These are phyloP conservation scores for Zygoascus flipseniorum DNA, from an alignment of 805 yeast genomes.

Conservation along the genomic window DNA sequence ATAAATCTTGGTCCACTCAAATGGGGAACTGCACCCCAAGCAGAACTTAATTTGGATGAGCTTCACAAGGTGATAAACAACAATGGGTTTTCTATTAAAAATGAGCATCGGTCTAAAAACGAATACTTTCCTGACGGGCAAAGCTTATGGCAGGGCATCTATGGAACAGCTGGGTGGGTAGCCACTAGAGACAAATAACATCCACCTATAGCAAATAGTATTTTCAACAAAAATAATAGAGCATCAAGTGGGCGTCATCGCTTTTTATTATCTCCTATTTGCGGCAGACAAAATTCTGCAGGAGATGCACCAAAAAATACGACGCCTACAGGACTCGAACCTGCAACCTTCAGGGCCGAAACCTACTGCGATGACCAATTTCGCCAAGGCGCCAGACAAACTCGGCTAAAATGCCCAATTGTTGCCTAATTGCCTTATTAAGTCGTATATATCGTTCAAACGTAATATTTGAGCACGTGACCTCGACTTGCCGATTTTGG, in stretches of 20 bases:
- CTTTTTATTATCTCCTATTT: no score
- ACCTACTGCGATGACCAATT: conserved; percentile 28
- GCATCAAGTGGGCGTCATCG: background rate
- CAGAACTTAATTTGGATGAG: conserved; percentile 67
- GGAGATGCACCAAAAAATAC: conserved; percentile 12
- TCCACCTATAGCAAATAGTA: background rate
- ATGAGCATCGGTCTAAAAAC: conserved; percentile 20
- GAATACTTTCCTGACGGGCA: conserved; percentile 26
- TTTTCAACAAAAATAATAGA: background rate
- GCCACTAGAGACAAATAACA: conserved; percentile 1
- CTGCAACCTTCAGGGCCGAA: conserved; percentile 29
- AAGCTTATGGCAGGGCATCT: conserved; percentile 21
- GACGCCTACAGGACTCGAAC: conserved; percentile 29
- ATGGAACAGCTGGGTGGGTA: conserved; percentile 10
- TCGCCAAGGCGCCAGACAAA: conserved; percentile 24
- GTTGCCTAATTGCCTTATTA: background rate
- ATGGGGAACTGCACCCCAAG: conserved; percentile 77
- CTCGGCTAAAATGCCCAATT: background rate
- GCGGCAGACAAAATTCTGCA: no score
- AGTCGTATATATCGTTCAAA: no score
- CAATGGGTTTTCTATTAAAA: conserved; percentile 52
- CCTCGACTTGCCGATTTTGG: no score
- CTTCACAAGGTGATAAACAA: conserved; percentile 40
- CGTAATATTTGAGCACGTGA: no score
- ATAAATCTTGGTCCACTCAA: conserved; percentile 86